A percentile compares a stretch with the other conserved stretches of the same genome.
phyloP scores from a whole-genome alignment of 2,329 filamentous ascomycete species.

The Chaetomiaceae sp. region DNA sequence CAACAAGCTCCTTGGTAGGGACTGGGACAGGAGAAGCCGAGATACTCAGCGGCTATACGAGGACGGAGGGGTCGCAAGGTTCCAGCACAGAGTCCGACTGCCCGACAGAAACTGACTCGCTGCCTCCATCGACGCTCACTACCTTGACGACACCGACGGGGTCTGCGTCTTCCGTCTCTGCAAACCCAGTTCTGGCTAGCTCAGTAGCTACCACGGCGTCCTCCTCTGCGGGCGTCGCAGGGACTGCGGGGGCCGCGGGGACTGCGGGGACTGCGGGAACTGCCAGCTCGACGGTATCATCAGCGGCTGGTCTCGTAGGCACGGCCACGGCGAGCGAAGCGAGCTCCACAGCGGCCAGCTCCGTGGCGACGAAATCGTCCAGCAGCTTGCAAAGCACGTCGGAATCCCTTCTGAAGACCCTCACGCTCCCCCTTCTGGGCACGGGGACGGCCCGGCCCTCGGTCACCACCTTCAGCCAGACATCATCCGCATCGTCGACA shows the following conservation, averaged over 20 bases:
- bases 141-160: background rate
- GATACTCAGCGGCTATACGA: no score
- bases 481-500: background rate
- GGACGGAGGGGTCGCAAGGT: background rate
- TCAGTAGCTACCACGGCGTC: background rate
- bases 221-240: no score
- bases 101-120: background rate
- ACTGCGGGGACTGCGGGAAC: background rate
- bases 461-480: background rate
- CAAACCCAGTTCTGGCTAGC: background rate
- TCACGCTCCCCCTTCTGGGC: conserved; percentile 5
- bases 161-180: background rate
- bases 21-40: no score
- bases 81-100: no score
- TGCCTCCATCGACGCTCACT: background rate
- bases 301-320: background rate
- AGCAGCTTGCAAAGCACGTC: background rate
- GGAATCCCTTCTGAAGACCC: background rate
- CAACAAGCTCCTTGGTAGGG: background rate
- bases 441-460: background rate
- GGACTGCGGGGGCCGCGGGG: background rate
- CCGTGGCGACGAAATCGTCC: background rate
- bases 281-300: background rate
- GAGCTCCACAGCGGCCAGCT: background rate
- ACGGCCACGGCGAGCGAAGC: background rate